Evolutionary conservation across 73 alveolate genomes (phyloP).

Genomic region (Paramecium tetraurelia): DNA sequence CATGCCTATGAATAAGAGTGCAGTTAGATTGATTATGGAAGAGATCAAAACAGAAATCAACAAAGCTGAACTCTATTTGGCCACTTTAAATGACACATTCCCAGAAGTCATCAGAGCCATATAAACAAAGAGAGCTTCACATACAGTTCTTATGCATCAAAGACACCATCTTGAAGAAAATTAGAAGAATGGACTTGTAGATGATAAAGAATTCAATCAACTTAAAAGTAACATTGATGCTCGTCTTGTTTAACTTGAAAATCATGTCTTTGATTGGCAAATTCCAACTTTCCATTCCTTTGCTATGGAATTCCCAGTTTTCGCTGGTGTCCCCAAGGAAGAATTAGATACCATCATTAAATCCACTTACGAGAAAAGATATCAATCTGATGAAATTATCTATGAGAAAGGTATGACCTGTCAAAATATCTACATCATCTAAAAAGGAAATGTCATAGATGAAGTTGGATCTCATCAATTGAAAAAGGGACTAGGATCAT

Average conservation of each 20-base stretch:
- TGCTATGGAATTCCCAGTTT: slow-evolving; percentile 58
- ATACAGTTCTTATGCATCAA: slow-evolving; percentile 51
- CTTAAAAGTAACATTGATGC: slow-evolving; percentile 36
- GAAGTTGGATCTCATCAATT: slow-evolving; percentile 28
- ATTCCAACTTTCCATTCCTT: slow-evolving; percentile 48
- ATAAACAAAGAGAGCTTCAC: slow-evolving; percentile 70
- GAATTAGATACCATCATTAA: slow-evolving; percentile 39
- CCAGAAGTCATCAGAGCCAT: slow-evolving; percentile 70
- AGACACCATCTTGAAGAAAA: slow-evolving; percentile 51
- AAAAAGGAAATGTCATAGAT: slow-evolving; percentile 56
- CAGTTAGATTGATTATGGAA: slow-evolving; percentile 30
- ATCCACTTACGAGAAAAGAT: slow-evolving; percentile 14
- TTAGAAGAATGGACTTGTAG: slow-evolving; percentile 50
- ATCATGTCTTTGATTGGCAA: slow-evolving; percentile 50
- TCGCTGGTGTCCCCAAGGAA: slow-evolving; percentile 22
- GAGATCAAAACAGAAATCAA: slow-evolving; percentile 49
- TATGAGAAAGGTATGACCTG: slow-evolving; percentile 58
- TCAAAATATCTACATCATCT: slow-evolving; percentile 29
- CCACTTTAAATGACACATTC: slow-evolving; percentile 55
- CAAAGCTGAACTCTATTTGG: slow-evolving; percentile 57
- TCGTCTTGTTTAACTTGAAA: slow-evolving; percentile 51
- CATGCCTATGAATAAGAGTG: slow-evolving; percentile 50
- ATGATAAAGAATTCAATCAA: slow-evolving; percentile 48
- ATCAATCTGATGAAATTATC: slow-evolving; percentile 30
- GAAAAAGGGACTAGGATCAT: slow-evolving; percentile 51